These are phyloP conservation scores for Cymbopogon citratus DNA, from an alignment of 176 grass and related monocot genomes.

Conservation along the genomic window DNA sequence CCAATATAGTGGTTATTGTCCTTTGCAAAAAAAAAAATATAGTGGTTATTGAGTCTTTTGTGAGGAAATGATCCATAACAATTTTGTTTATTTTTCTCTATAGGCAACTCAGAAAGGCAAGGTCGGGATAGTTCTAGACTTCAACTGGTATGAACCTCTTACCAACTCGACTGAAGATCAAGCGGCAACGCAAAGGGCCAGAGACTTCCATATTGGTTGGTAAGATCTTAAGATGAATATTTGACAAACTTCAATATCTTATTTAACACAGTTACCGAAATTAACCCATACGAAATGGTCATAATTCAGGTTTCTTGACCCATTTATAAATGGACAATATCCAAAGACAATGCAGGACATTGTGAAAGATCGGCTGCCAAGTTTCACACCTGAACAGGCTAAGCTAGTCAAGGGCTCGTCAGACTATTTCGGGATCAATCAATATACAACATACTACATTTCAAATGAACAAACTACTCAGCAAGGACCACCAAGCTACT, in stretches of 20 bases:
- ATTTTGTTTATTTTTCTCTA: background rate
- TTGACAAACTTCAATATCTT: background rate
- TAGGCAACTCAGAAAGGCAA: conserved; percentile 68
- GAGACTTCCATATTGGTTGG: conserved; percentile 91
- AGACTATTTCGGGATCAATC: conserved; percentile 88
- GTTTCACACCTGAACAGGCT: conserved; percentile 65
- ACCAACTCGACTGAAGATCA: conserved; percentile 55
- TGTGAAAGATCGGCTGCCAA: conserved; percentile 73
- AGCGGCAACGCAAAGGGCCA: conserved; percentile 74
- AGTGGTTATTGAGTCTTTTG: background rate
- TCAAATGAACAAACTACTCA: conserved; percentile 21
- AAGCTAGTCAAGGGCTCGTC: conserved; percentile 86
- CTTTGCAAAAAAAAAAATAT: too few species aligned
- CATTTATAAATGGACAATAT: conserved; percentile 66
- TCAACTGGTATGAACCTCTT: conserved; percentile 63
- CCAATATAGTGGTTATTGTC: too few species aligned
- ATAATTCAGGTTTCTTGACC: conserved; percentile 72
- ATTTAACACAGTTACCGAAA: background rate
- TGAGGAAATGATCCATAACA: background rate
- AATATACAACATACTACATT: conserved; percentile 87
- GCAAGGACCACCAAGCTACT: conserved; percentile 52
- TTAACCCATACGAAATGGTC: background rate
- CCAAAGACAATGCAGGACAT: conserved; percentile 61
- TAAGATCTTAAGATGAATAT: conserved; percentile 32
- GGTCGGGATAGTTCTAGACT: conserved; percentile 74